Evolutionary conservation across 495 filamentous ascomycete genomes (phyloP).

Genomic region (Podospora australis): DNA sequence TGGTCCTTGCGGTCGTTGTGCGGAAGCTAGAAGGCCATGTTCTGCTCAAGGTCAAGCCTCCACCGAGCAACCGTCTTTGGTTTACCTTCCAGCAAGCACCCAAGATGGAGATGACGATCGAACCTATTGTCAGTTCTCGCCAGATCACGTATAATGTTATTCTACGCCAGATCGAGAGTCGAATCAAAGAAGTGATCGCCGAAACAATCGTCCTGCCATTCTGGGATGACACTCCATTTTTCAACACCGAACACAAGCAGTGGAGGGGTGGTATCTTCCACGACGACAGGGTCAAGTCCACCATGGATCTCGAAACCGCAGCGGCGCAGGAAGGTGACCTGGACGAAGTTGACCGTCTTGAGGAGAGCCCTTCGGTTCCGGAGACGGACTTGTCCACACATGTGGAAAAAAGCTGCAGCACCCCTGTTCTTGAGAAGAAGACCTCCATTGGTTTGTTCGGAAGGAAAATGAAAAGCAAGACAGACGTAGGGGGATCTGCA

Average conservation of each 20-base stretch:
- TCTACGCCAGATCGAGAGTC: slow-evolving; percentile 84
- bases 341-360: slow-evolving; percentile 40
- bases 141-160: slow-evolving; percentile 93
- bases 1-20: slow-evolving; percentile 79
- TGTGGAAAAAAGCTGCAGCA: slow-evolving; percentile 57
- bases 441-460: slow-evolving; percentile 33
- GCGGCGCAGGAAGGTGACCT: slow-evolving; percentile 54
- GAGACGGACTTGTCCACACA: slow-evolving; percentile 36
- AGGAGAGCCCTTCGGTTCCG: slow-evolving; percentile 19
- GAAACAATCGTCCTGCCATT: slow-evolving; percentile 92
- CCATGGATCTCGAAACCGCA: slow-evolving; percentile 36
- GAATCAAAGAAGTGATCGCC: slow-evolving; percentile 85
- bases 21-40: slow-evolving; percentile 82
- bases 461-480: slow-evolving; percentile 32
- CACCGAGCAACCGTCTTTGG: slow-evolving; percentile 92
- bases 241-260: slow-evolving; percentile 63
- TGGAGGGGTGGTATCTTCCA: slow-evolving; percentile 90
- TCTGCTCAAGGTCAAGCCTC: slow-evolving; percentile 82
- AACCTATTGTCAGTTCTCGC: slow-evolving; percentile 89
- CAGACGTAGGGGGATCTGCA: slow-evolving; percentile 15
- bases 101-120: slow-evolving; percentile 83
- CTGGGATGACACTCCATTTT: slow-evolving; percentile 93
- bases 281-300: slow-evolving; percentile 37
- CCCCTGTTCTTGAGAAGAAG: slow-evolving; percentile 29
- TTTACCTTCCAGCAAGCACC: slow-evolving; percentile 88